Evolutionary conservation across 371 early-diverging fungal genomes (phyloP), one percentile per base, ranked within the genome.

Genomic region (Fennellomyces sp.): DNA sequence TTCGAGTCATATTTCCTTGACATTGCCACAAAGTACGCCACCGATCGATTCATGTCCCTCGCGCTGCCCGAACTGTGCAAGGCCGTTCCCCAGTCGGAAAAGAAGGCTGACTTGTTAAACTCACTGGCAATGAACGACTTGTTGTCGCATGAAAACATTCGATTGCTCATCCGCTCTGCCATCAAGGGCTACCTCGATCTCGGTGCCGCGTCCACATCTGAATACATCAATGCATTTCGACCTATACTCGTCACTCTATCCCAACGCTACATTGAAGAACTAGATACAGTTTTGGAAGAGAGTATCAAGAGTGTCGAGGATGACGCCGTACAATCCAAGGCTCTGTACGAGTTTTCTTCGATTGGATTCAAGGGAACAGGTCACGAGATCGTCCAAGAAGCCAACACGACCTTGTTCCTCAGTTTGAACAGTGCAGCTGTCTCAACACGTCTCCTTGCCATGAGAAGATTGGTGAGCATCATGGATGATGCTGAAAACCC

Each of bases 381-480:
- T 10, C 85, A 87, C 52, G 81, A 88, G 57, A 69, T 89, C 8
- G 64, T 91, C 25, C 70, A 77, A 62, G 88, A 89, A 50, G 78
- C 86, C 33, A 85, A 84, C 58, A 89, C 92, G 0, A 88, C 90
- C 0, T 66, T 93, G 11, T 90, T 82, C 51, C 80, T 91, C 42
- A 85, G 88, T 63, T 72, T 93, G 52, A 83, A 89, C 59, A 89
- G 90, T 53, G 76, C 86, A 13, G 80, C 90, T 26, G 56, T 80
- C 0, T 69, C 78, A 1, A 79, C 87, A 25, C 88, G 91, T 30
- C 63, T 91, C 23, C 55, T 87, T 28, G 90, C 89, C 21, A 56
- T 90, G 23, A 77, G 85, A 51, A 85, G 85, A 58, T 57, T 92
- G 23, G 65, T 70, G 19, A 66, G 76, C 23, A 72, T 88, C 45